phyloP scores from a whole-genome alignment of 2,329 filamentous ascomycete species.

The Ophidiomyces ophidiicola region DNA sequence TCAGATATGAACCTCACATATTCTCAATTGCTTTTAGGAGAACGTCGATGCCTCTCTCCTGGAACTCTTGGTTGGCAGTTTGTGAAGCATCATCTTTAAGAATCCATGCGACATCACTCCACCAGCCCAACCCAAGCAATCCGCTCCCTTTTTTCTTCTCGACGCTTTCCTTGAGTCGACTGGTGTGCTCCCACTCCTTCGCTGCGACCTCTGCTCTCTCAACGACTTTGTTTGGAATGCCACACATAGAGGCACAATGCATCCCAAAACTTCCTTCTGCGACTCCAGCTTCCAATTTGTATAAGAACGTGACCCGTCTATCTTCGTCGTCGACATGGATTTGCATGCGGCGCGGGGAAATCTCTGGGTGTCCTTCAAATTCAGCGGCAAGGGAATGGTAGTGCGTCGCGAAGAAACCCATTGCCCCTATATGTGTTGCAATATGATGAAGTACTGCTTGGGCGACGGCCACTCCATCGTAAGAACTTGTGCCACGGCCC shows the following conservation, averaged over 20 bases:
- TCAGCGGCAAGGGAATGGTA: conserved; percentile 90
- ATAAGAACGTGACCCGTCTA: conserved; percentile 86
- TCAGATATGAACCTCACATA: conserved; percentile 38
- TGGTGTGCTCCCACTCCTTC: conserved; percentile 89
- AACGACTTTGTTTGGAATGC: conserved; percentile 72
- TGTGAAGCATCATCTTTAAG: conserved; percentile 43
- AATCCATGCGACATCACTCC: conserved; percentile 76
- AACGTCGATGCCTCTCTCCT: conserved; percentile 44
- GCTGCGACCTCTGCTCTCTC: conserved; percentile 79
- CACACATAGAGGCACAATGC: conserved; percentile 98
- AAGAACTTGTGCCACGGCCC: conserved; percentile 84
- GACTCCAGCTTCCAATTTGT: conserved; percentile 84
- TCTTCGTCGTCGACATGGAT: conserved; percentile 81
- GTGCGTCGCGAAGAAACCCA: conserved; percentile 96
- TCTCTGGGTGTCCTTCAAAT: conserved; percentile 80
- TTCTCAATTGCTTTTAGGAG: conserved; percentile 45
- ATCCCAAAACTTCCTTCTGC: conserved; percentile 96
- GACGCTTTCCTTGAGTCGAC: conserved; percentile 73
- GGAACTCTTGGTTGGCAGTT: conserved; percentile 28
- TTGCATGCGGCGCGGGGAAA: conserved; percentile 76
- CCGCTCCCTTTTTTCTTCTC: conserved; percentile 67
- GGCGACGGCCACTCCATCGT: conserved; percentile 91
- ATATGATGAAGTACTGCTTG: conserved; percentile 96
- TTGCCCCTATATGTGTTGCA: conserved; percentile 79
- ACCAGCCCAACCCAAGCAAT: conserved; percentile 70